Percentiles rank a stretch among this genome's conserved stretches.
Conservation (phyloP, 305 asterid species). For the Fraxinus velutina region DNA sequence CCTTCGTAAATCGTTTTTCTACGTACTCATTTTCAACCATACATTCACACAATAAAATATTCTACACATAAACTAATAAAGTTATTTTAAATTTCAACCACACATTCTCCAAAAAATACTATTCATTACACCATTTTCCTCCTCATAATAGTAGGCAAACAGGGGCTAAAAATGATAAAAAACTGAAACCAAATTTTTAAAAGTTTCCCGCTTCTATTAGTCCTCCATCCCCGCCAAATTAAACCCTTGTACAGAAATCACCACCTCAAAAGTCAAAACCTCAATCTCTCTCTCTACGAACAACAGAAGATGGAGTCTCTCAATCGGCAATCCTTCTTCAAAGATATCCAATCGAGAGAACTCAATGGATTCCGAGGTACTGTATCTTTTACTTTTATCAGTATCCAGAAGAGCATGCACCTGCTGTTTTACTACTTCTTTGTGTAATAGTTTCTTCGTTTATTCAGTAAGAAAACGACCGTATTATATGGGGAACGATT, state of each 20-base stretch:
- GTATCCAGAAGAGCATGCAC: background rate
- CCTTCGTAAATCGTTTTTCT: too few species aligned
- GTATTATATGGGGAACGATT: constrained; percentile 28
- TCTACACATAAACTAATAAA: too few species aligned
- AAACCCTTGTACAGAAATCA: constrained; percentile 14
- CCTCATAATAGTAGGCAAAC: too few species aligned
- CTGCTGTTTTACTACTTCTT: background rate
- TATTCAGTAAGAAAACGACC: constrained; percentile 65
- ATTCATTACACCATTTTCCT: too few species aligned
- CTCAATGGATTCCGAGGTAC: constrained; percentile 81
- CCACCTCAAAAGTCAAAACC: background rate
- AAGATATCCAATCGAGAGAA: constrained; percentile 67
- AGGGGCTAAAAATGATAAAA: too few species aligned
- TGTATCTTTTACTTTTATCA: background rate
- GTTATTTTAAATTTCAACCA: too few species aligned
- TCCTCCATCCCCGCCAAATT: constrained; percentile 25
- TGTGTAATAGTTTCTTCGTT: background rate
- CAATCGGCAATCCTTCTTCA: constrained; percentile 55
- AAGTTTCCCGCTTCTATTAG: constrained; percentile 39
- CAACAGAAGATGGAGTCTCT: constrained; percentile 43
- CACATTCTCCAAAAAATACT: too few species aligned
- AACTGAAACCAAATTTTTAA: constrained; percentile 16
- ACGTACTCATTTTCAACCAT: too few species aligned
- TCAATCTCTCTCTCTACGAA: background rate
- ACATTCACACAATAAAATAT: too few species aligned